Conservation (phyloP, 2,329 filamentous ascomycete species). For the Fusarium burgessii region DNA sequence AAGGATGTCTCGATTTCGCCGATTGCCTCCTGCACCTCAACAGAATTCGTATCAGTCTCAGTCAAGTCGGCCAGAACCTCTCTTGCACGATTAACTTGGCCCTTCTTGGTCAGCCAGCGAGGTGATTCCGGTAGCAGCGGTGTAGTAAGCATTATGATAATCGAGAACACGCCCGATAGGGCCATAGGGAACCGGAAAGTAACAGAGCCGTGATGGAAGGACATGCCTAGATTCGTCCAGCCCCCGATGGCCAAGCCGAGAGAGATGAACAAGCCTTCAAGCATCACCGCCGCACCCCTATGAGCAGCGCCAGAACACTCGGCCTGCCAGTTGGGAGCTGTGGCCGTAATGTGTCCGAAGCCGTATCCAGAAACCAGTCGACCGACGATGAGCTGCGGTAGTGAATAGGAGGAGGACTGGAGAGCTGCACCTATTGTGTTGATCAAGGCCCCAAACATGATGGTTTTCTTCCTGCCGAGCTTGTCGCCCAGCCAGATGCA, state of each 20-base stretch:
- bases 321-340: conserved; percentile 7
- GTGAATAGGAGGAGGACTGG: not conserved
- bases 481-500: conserved; percentile 11
- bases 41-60: not conserved
- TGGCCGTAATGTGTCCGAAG: conserved; percentile 3
- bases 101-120: conserved; percentile 6
- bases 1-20: not conserved
- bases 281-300: conserved; percentile 4
- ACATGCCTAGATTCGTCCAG: conserved; percentile 4
- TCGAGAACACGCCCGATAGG: not conserved
- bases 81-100: not conserved
- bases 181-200: conserved; percentile 6
- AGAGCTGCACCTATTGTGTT: conserved; percentile 9
- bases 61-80: not conserved
- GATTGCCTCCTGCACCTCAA: not conserved
- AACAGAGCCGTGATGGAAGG: conserved; percentile 1
- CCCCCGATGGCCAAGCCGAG: not conserved
- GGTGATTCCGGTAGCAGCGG: not conserved
- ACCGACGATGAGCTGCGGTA: not conserved
- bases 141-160: conserved; percentile 4
- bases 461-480: conserved; percentile 2
- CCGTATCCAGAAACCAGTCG: conserved; percentile 4
- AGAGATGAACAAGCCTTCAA: conserved; percentile 4
- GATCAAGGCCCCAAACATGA: not conserved
- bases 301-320: conserved; percentile 11